Base-by-base conservation (phyloP, 805 yeast species). In the Candida hungchunana region DNA sequence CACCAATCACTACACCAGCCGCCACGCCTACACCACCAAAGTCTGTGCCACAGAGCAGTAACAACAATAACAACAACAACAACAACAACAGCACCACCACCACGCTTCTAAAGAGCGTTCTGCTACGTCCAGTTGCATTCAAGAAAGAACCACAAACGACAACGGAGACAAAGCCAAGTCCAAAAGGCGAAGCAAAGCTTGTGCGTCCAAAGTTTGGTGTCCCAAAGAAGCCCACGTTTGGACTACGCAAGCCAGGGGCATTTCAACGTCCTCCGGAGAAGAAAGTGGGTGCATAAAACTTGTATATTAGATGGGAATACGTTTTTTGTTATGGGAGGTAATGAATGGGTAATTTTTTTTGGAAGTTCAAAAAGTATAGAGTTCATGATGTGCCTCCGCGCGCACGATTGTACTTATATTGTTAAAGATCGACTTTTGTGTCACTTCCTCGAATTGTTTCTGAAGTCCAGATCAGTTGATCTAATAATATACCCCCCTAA, bases 231-330 rank as follows among this genome's bases (percentile, higher is more conserved):
- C 37, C 44, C 11, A 40, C 52, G 5, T 51, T 53, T 35, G 55
- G 55, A 2, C 37, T 54, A 7, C 44, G 55, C 24, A 53, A 53
- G 36, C 59, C 59, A 2, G 52, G 56, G 23, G 58, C 58, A 2
- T 54, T 53, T 38, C 50, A 51, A 21, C 48, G 49, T 33, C 58
- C 58, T 7, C 39, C 41, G 16, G 53, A 49, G 26, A 40, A 50
- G 37, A 50, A 45, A 36, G 40, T 41, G 24, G 48, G 47, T 29
- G 49, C 41, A n/a, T 43, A 35, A 43, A 16, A 24, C 18, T 26
- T 33, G 30, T 33, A 33, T 21, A 18, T 16, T 20, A 20, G 19
- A 26, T 18, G 26, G 24, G 29, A n/a, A n/a, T n/a, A n/a, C n/a
- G n/a, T n/a, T n/a, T n/a, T n/a, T n/a, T n/a, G n/a, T n/a, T n/a